Evolutionary conservation across 306 rosid genomes (phyloP).

Genomic region (Quercus berberidifolia): DNA sequence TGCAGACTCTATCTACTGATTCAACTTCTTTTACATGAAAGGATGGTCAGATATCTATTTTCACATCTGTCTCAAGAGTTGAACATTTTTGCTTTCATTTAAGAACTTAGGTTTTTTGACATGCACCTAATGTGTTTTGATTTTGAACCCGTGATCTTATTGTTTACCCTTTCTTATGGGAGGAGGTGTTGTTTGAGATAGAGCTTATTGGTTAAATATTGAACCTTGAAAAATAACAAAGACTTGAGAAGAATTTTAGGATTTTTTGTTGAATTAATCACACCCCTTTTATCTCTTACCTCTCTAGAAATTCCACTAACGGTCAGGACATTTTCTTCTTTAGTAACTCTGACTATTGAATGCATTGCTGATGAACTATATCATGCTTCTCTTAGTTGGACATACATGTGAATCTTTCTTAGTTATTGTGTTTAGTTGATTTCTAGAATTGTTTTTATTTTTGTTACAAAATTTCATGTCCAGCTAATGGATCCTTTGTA

Average conservation of each 20-base stretch:
- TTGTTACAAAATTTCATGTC: conserved; percentile 7
- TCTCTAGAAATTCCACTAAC: not conserved
- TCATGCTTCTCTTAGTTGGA: not conserved
- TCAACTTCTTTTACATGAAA: not conserved
- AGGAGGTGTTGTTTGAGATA: too few species aligned
- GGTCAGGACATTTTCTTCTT: not conserved
- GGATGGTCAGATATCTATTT: not conserved
- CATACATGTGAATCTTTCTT: not conserved
- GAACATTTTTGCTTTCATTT: not conserved
- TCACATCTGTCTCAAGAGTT: not conserved
- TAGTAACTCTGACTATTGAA: not conserved
- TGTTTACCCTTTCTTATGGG: too few species aligned
- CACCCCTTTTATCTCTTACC: not conserved
- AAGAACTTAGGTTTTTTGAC: not conserved
- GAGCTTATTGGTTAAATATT: not conserved
- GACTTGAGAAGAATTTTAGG: not conserved
- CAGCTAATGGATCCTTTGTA: conserved; percentile 20
- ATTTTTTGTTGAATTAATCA: not conserved
- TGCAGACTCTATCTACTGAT: too few species aligned
- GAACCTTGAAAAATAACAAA: not conserved
- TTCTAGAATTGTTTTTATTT: not conserved
- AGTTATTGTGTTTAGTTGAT: not conserved
- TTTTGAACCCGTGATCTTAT: too few species aligned
- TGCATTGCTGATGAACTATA: not conserved
- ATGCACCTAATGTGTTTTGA: not conserved